A percentile compares a stretch with the other conserved stretches of the same genome.
These are phyloP conservation scores for Gremmenia infestans DNA, from an alignment of 2,329 filamentous ascomycete genomes.

Conservation along the genomic window DNA sequence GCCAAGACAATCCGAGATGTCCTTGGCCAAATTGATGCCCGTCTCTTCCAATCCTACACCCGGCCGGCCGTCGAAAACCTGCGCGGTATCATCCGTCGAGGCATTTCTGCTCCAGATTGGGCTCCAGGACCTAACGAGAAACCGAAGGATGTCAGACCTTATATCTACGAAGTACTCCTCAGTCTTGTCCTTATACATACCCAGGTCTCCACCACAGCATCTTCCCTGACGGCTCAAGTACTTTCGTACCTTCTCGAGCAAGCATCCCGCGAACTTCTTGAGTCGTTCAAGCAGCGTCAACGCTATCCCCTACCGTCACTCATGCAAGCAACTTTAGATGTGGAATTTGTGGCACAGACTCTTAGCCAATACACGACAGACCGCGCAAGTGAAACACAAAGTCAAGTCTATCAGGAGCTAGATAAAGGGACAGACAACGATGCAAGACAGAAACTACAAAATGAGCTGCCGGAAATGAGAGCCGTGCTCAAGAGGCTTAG, in stretches of 20 bases:
- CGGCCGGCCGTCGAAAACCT: slow-evolving; percentile 67
- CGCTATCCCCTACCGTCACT: slow-evolving; percentile 74
- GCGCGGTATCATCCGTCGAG: slow-evolving; percentile 63
- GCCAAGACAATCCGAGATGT: slow-evolving; percentile 88
- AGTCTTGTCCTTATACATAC: slow-evolving; percentile 86
- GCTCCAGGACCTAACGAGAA: slow-evolving; percentile 50
- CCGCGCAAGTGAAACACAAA: slow-evolving; percentile 73
- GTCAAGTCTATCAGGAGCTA: slow-evolving; percentile 85
- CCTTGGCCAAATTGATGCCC: slow-evolving; percentile 81
- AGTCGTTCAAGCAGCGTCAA: slow-evolving; percentile 63
- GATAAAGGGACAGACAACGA: slow-evolving; percentile 87
- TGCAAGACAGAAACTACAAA: slow-evolving; percentile 73
- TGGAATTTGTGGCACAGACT: slow-evolving; percentile 94
- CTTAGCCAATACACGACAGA: slow-evolving; percentile 86
- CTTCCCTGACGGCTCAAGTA: slow-evolving; percentile 72
- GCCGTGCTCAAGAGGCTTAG: slow-evolving; percentile 77
- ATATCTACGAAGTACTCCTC: slow-evolving; percentile 84
- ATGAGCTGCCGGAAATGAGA: slow-evolving; percentile 85
- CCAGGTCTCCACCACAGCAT: slow-evolving; percentile 75
- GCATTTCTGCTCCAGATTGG: slow-evolving; percentile 70
- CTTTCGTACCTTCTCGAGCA: slow-evolving; percentile 84
- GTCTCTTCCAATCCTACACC: slow-evolving; percentile 90
- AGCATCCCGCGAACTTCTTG: slow-evolving; percentile 72
- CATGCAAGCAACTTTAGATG: slow-evolving; percentile 96
- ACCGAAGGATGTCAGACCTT: slow-evolving; percentile 75